Percentiles rank a stretch among this genome's conserved stretches.
phyloP scores from a whole-genome alignment of 345 rosid species.

The Populus ilicifolia region DNA sequence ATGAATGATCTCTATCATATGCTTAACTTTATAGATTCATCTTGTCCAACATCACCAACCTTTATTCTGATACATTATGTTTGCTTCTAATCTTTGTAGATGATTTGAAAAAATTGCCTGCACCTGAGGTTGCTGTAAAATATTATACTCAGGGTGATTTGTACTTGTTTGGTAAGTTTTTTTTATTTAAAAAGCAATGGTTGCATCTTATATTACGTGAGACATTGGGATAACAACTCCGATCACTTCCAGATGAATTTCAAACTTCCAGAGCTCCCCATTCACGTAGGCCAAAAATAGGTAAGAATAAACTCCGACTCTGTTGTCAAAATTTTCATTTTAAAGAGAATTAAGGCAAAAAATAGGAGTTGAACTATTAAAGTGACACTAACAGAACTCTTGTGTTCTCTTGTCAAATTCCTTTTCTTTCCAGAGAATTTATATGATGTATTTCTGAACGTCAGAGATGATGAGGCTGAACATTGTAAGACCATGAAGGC shows the following conservation, averaged over 20 bases:
- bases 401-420: not conserved
- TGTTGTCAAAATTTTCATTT: not conserved
- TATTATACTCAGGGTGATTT: conserved; percentile 88
- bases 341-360: not conserved
- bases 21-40: not conserved
- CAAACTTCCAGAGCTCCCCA: conserved; percentile 81
- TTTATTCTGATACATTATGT: conserved; percentile 3
- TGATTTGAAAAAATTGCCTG: conserved; percentile 76
- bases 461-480: conserved; percentile 96
- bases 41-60: not conserved
- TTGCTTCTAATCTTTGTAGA: conserved; percentile 34
- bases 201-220: not conserved
- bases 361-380: not conserved
- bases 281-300: conserved; percentile 90
- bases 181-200: not conserved
- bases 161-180: conserved; percentile 77
- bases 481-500: conserved; percentile 97
- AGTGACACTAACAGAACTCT: not conserved
- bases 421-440: conserved; percentile 56
- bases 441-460: conserved; percentile 81
- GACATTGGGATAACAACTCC: conserved; percentile 2
- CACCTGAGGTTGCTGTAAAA: conserved; percentile 85
- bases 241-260: conserved; percentile 69
- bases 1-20: not conserved
- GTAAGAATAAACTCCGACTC: conserved; percentile 26